A percentile compares a stretch with the other conserved stretches of the same genome.
These are phyloP conservation scores for Vicia villosa DNA, from an alignment of 306 rosid species.

Conservation along the genomic window DNA sequence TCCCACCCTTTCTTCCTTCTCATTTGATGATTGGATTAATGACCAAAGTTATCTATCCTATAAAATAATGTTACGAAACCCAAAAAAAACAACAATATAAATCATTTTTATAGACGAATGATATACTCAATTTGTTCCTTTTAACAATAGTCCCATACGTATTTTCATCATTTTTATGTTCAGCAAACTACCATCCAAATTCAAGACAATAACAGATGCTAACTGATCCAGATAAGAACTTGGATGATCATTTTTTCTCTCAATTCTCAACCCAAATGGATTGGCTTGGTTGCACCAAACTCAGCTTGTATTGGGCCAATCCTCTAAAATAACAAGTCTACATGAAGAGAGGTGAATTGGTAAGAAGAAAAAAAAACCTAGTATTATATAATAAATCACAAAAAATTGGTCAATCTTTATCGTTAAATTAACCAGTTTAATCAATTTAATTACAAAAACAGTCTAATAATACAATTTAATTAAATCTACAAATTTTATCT, in stretches of 20 bases:
- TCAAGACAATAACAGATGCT: neutral
- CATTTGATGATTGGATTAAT: neutral
- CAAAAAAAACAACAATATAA: slow-evolving; percentile 12
- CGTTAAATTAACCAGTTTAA: too few species aligned
- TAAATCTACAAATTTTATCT: too few species aligned
- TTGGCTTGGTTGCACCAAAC: neutral
- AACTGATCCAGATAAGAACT: neutral
- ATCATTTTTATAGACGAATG: slow-evolving; percentile 2
- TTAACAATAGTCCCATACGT: slow-evolving; percentile 30
- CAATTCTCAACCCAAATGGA: neutral
- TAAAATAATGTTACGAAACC: slow-evolving; percentile 23
- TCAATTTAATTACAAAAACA: too few species aligned
- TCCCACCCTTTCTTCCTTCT: neutral
- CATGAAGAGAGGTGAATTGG: too few species aligned
- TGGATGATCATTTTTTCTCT: neutral
- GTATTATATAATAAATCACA: too few species aligned
- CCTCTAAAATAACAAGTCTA: too few species aligned
- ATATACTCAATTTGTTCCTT: slow-evolving; percentile 4
- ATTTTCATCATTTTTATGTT: neutral
- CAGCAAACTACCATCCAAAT: slow-evolving; percentile 31
- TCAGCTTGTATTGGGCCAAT: neutral
- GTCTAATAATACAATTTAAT: too few species aligned
- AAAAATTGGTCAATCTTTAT: too few species aligned
- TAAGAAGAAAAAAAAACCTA: too few species aligned
- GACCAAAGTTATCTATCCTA: neutral